Evolutionary conservation across 139 green algal genomes (phyloP).

Genomic region (Coelastrella sp.): DNA sequence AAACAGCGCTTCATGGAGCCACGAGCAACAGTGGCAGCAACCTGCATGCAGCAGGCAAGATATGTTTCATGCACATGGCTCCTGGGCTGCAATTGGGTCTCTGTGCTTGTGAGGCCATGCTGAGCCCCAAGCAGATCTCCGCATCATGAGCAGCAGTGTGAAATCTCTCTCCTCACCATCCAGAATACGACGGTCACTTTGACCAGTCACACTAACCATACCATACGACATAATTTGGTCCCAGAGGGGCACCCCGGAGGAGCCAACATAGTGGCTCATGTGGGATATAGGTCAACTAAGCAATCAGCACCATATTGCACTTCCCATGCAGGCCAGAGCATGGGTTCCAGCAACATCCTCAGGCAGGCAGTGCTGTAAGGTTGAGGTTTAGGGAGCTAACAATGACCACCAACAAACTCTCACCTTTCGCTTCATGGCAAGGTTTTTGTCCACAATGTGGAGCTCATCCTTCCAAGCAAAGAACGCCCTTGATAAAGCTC

Average conservation of each 20-base stretch:
- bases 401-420: background rate
- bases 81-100: too few species aligned
- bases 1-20: conserved; percentile 72
- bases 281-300: too few species aligned
- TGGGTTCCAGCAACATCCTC: too few species aligned
- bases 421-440: conserved; percentile 74
- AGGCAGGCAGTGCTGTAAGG: background rate
- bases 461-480: conserved; percentile 78
- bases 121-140: background rate
- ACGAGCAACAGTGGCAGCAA: conserved; percentile 57
- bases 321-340: too few species aligned
- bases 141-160: background rate
- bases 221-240: too few species aligned
- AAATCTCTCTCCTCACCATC: background rate
- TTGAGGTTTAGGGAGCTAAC: background rate
- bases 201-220: too few species aligned
- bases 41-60: conserved; percentile 39
- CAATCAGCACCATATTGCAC: too few species aligned
- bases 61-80: too few species aligned
- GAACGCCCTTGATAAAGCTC: conserved; percentile 65
- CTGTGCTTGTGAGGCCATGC: background rate
- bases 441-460: conserved; percentile 65
- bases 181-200: too few species aligned
- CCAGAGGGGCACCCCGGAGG: too few species aligned
- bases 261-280: too few species aligned